Conservation (phyloP, 208 protist genomes). For the Leishmania guyanensis region DNA sequence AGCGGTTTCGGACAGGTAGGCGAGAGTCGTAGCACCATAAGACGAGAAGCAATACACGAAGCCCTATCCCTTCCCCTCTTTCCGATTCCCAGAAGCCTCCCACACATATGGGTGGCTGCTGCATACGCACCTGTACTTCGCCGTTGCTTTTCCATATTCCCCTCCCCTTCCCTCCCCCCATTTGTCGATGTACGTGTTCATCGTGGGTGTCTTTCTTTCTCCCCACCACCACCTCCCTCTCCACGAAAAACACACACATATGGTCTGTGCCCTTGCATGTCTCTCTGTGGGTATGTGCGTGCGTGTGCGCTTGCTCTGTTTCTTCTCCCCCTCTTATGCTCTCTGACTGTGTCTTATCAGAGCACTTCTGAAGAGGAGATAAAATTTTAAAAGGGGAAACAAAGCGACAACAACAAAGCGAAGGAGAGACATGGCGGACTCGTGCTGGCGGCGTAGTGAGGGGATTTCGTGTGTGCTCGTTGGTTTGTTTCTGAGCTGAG, state of each 20-base stretch:
- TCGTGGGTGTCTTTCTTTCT: not conserved
- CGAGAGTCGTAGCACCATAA: not conserved
- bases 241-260: too few species aligned
- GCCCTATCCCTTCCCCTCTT: not conserved
- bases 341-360: not conserved
- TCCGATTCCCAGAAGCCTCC: not conserved
- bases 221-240: not conserved
- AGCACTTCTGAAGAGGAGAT: too few species aligned
- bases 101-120: too few species aligned
- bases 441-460: not conserved
- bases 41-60: not conserved
- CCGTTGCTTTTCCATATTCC: too few species aligned
- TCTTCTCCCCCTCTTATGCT: not conserved
- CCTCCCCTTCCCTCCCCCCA: not conserved
- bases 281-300: not conserved
- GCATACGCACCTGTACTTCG: too few species aligned
- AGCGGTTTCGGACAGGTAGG: not conserved
- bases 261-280: too few species aligned
- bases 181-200: not conserved
- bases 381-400: not conserved
- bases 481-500: not conserved
- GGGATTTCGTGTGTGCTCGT: not conserved
- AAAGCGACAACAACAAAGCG: not conserved
- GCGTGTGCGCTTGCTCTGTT: not conserved
- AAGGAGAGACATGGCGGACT: not conserved